Conservation (phyloP, 2,329 filamentous ascomycete species). For the Hymenoscyphus repandus region DNA sequence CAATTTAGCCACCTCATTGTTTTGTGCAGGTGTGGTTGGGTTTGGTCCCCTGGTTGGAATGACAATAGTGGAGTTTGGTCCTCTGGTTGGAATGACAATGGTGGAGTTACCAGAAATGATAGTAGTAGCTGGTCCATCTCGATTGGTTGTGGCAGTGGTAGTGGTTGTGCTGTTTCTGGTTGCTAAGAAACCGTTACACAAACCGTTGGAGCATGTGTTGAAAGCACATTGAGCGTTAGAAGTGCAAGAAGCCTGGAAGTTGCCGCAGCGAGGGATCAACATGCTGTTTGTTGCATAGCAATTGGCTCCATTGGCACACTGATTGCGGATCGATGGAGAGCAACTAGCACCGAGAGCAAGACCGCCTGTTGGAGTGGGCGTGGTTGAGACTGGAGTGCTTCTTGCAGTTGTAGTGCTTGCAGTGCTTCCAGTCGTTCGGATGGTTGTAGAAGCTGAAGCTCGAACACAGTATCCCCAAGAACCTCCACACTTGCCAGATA, state of each 20-base stretch:
- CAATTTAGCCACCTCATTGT: background rate
- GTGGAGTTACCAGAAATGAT: background rate
- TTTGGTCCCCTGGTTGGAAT: background rate
- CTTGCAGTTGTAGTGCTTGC: background rate
- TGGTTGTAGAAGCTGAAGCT: slow-evolving; percentile 2
- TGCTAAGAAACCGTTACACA: slow-evolving; percentile 3
- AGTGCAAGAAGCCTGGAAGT: slow-evolving; percentile 10
- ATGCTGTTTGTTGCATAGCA: slow-evolving; percentile 11
- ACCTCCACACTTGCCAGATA: slow-evolving; percentile 10
- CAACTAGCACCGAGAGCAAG: slow-evolving; percentile 6
- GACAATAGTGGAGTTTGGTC: background rate
- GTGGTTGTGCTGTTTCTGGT: background rate
- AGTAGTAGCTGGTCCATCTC: background rate
- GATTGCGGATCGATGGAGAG: background rate
- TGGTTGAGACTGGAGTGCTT: background rate
- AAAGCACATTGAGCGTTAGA: slow-evolving; percentile 13
- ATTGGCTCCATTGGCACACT: slow-evolving; percentile 10
- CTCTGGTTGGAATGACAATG: background rate
- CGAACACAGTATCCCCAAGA: slow-evolving; percentile 7
- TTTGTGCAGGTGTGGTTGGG: background rate
- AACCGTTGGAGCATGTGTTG: slow-evolving; percentile 12
- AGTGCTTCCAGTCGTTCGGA: background rate
- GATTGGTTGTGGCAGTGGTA: background rate
- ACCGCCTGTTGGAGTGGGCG: background rate
- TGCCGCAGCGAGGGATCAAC: slow-evolving; percentile 11